phyloP scores from a whole-genome alignment of 345 rosid genomes.

The rapeseed (Brassica napus) region DNA sequence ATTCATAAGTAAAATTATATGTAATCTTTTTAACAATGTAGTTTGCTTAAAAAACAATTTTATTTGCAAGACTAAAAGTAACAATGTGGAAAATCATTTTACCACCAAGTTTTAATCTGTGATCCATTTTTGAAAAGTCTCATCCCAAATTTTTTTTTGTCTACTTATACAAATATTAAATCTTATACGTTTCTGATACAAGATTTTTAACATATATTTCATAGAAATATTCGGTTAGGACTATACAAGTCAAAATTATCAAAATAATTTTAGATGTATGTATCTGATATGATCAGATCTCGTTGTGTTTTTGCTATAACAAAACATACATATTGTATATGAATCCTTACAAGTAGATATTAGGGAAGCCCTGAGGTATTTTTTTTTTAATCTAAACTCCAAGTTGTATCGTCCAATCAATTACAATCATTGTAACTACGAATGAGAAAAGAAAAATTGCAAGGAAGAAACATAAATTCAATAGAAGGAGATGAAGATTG shows the following conservation, averaged over 20 bases:
- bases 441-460: neutral
- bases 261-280: neutral
- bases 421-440: neutral
- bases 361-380: no score
- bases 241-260: neutral
- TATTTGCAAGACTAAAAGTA: neutral
- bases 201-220: neutral
- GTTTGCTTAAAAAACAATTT: neutral
- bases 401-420: neutral
- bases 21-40: neutral
- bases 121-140: neutral
- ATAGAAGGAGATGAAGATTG: constrained; percentile 16
- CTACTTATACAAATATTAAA: neutral
- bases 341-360: neutral
- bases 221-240: neutral
- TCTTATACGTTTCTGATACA: neutral
- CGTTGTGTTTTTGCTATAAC: neutral
- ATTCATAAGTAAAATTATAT: neutral
- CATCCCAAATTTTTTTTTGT: neutral
- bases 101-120: neutral
- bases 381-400: no score
- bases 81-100: neutral
- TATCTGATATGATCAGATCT: neutral
- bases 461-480: neutral
- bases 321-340: neutral